Percentiles rank a stretch among this genome's conserved stretches.
Evolutionary conservation across 805 yeast genomes (phyloP).

Genomic region (Schwanniomyces polymorphus): DNA sequence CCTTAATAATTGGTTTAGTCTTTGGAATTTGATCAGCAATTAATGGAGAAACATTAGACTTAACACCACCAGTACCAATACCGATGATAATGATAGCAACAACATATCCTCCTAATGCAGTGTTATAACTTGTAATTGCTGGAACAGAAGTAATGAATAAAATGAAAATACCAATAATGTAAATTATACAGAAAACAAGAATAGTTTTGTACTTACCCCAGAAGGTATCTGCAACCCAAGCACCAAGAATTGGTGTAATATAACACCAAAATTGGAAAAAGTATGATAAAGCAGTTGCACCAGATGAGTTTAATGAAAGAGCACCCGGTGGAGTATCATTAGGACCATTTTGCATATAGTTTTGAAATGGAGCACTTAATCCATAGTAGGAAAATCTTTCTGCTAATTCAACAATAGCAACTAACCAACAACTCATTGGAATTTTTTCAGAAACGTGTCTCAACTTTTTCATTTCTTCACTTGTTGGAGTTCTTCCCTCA

Average conservation of each 20-base stretch:
- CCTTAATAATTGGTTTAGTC: slow-evolving; percentile 36
- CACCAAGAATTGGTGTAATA: slow-evolving; percentile 76
- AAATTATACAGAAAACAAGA: slow-evolving; percentile 56
- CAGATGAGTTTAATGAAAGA: slow-evolving; percentile 56
- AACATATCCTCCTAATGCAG: slow-evolving; percentile 64
- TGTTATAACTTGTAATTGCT: slow-evolving; percentile 44
- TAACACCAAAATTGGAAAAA: slow-evolving; percentile 84
- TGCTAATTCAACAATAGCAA: slow-evolving; percentile 72
- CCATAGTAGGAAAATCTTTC: slow-evolving; percentile 85
- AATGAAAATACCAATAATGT: slow-evolving; percentile 61
- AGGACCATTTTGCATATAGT: slow-evolving; percentile 68
- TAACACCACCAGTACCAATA: slow-evolving; percentile 79
- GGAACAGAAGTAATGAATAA: slow-evolving; percentile 73
- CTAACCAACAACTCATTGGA: slow-evolving; percentile 59
- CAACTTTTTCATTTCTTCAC: slow-evolving; percentile 50
- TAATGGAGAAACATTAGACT: slow-evolving; percentile 71
- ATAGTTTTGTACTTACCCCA: slow-evolving; percentile 75
- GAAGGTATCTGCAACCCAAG: slow-evolving; percentile 70
- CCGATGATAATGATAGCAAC: slow-evolving; percentile 62
- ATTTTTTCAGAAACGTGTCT: slow-evolving; percentile 53
- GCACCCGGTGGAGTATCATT: slow-evolving; percentile 44
- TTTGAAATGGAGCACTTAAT: slow-evolving; percentile 71
- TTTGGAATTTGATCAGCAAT: slow-evolving; percentile 63
- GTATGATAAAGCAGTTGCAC: slow-evolving; percentile 72
- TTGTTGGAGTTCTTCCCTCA: slow-evolving; percentile 50